Evolutionary conservation across 148 eudicot genomes (phyloP).

Genomic region (Fallopia convolvulus): DNA sequence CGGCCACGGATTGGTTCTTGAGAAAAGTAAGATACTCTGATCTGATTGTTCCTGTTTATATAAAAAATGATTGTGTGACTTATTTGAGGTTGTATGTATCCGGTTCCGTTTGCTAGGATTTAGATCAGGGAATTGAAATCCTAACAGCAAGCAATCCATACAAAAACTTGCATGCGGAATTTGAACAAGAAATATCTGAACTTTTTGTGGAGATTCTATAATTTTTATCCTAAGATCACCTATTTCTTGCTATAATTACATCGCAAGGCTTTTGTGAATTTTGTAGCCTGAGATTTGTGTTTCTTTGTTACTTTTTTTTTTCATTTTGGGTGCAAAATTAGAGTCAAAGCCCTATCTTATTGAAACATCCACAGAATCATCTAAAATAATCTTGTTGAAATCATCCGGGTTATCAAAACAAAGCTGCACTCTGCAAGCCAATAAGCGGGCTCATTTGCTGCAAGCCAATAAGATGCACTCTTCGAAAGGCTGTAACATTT

Average conservation of each 20-base stretch:
- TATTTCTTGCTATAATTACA: background rate
- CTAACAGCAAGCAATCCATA: background rate
- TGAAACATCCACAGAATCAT: too few species aligned
- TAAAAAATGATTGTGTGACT: too few species aligned
- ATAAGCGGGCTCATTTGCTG: too few species aligned
- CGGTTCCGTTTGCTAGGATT: background rate
- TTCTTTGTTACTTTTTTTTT: too few species aligned
- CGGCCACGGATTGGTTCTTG: constrained; percentile 13
- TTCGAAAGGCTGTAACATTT: too few species aligned
- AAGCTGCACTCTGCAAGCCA: too few species aligned
- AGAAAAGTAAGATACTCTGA: constrained; percentile 23
- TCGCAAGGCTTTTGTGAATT: background rate
- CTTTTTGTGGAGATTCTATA: background rate
- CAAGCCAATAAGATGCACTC: too few species aligned
- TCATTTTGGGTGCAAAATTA: background rate
- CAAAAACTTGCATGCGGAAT: background rate
- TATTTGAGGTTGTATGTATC: background rate
- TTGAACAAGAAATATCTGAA: background rate
- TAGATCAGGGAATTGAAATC: background rate
- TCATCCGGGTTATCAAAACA: too few species aligned
- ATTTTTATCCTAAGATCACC: background rate
- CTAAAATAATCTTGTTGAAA: too few species aligned
- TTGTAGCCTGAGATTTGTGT: background rate
- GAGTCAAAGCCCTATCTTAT: too few species aligned
- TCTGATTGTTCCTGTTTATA: background rate